Conservation (phyloP, 2,329 filamentous ascomycete species). For the Clarireedia monteithiana region DNA sequence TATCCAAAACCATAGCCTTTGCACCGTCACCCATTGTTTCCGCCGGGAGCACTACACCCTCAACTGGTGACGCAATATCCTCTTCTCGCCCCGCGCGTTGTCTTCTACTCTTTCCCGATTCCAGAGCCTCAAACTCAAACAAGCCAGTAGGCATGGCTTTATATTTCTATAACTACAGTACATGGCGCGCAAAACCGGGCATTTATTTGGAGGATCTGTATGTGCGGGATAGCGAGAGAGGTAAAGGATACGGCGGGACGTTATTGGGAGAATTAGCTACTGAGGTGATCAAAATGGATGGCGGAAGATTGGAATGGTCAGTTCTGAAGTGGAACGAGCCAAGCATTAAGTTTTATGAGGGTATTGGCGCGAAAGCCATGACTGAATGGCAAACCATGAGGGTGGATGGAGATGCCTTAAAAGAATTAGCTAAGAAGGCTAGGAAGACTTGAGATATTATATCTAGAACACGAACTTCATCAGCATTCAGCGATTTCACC, state of each 20-base stretch:
- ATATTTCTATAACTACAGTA: conserved; percentile 94
- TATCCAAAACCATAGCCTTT: conserved; percentile 73
- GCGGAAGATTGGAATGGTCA: conserved; percentile 77
- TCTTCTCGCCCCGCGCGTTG: conserved; percentile 63
- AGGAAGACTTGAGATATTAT: background rate
- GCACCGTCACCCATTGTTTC: conserved; percentile 41
- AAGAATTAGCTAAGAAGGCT: conserved; percentile 41
- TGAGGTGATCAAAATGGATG: conserved; percentile 65
- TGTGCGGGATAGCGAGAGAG: conserved; percentile 62
- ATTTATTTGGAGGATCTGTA: conserved; percentile 95
- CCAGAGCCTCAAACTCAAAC: conserved; percentile 20
- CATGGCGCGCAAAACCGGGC: conserved; percentile 79
- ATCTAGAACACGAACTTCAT: no score
- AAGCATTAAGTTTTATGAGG: conserved; percentile 77
- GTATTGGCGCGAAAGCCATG: conserved; percentile 55
- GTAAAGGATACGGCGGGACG: conserved; percentile 70
- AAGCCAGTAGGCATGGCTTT: conserved; percentile 67
- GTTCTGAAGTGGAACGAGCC: conserved; percentile 92
- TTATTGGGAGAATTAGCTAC: conserved; percentile 71
- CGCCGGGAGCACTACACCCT: conserved; percentile 34
- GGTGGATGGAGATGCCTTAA: conserved; percentile 59
- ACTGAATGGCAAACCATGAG: conserved; percentile 69
- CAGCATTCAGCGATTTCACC: no score
- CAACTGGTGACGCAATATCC: conserved; percentile 45
- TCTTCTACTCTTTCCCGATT: conserved; percentile 51